Evolutionary conservation across 2,329 filamentous ascomycete species (phyloP), one percentile per base, ranked within the genome.

Genomic region (Venturia nashicola): DNA sequence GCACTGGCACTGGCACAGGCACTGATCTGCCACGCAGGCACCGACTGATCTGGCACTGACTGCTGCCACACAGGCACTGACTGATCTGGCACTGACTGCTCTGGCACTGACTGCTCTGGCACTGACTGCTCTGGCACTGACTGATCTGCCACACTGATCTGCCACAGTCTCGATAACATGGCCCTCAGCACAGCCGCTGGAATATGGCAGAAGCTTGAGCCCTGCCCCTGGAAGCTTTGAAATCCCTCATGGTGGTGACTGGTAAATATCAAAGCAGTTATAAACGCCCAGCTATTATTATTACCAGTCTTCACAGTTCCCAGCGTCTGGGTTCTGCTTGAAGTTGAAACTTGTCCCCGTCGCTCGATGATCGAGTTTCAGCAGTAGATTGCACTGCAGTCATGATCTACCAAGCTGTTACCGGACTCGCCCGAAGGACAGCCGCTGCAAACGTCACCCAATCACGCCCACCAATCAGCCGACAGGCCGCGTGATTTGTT

Each of bases 371-470:
- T 60, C 36, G 23, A 44, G 59, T 60, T 60, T 60, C 59, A 60
- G 23, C 34, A 59, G 36, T 60, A 60, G 43, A 60, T 60, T 60
- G 59, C 36, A 39, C 12, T 18, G 16, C 51, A 27, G 51, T 34
- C 51, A 36, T 60, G 59, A 60, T 60, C 59, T 40, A 32, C 36
- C 39, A 44, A 60, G 59, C 55, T 18, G 59, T 39, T 43, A 34
- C 59, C 59, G 59, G 59, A 43, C 39, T 42, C 59, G 59, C 9
- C 59, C 59, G 51, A 36, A 36, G 14, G 14, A 36, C 51, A 57
- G 51, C 32, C 51, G 59, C 59, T 43, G 39, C 14, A 60, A 60
- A 60, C 57, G 57, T 60, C 57, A 60, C 34, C 23, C n/a, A 14
- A 40, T 43, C 18, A 40, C 20, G 44, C 44, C 44, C n/a, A 8